Base-by-base conservation (phyloP, 2,329 filamentous ascomycete species). In the Neocatenulostroma microsporum region DNA sequence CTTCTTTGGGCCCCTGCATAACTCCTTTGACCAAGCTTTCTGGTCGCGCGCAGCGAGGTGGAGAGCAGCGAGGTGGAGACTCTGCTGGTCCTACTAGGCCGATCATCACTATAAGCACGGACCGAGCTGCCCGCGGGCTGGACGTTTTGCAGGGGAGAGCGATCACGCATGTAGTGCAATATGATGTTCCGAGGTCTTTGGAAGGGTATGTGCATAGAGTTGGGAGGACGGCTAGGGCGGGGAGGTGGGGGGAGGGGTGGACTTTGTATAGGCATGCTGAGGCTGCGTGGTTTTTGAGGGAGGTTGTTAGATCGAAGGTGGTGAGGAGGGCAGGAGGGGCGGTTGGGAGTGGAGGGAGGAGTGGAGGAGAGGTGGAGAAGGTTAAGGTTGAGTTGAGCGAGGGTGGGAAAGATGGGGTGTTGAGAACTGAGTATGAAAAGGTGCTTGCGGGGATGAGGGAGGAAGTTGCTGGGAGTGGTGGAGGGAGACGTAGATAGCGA, bases 201-300 rank as follows among this genome's bases (percentile, higher is more conserved):
- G 82, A 82, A 5, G 82, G 79, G 17, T 96, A 96, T 52, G 79
- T 96, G 4, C 91, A 96, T 59, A 81, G 91, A 26, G 86, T 95
- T 2, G 89, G 91, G 24, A 78, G 91, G 39, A 95, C 89, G 1
- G 89, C 89, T 1, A 74, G 88, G 57, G 91, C 85, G 0, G 86
- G 83, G 1, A 76, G 78, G 37, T 49, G 64, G 1, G 89, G 89
- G 2, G 72, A 78, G 31, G 86, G 89, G 1, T 94, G 87, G 84
- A 94, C 87, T 0, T 64, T 98, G 10, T 79, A 94, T 32, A 81
- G 80, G 3, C 81, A 87, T 50, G 73, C 74, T 3, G 88, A 98
- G 62, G 87, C 80, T 15, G 76, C 82, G 29, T 94, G 91, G 88
- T 98, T 96, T 63, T 87, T 84, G 74, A 82, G 82, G 41, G 82